Conservation (phyloP, 345 rosid species). For the Carallia pectinifolia region DNA sequence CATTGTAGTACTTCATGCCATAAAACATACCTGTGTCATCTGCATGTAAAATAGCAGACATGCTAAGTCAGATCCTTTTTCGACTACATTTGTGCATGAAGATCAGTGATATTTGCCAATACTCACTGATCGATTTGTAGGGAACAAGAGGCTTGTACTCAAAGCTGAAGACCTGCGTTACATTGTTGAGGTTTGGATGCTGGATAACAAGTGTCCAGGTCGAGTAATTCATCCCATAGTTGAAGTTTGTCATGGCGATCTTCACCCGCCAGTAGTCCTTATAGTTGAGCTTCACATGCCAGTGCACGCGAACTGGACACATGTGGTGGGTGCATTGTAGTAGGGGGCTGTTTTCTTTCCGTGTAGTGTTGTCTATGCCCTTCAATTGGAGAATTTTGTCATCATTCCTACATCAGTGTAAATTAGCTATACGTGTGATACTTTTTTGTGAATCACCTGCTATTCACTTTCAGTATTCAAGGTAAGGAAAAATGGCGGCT, state of each 20-base stretch:
- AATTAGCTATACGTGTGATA: not conserved
- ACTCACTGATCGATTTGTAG: conserved; percentile 65
- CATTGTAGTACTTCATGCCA: conserved; percentile 76
- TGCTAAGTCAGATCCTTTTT: not conserved
- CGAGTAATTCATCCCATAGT: conserved; percentile 67
- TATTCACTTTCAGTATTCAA: not conserved
- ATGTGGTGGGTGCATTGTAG: conserved; percentile 79
- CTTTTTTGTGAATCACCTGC: not conserved
- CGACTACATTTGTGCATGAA: not conserved
- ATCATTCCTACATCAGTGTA: conserved; percentile 51
- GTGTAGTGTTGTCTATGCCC: conserved; percentile 52
- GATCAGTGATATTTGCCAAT: not conserved
- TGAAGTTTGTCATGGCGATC: conserved; percentile 67
- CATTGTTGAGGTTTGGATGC: conserved; percentile 84
- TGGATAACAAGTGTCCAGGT: conserved; percentile 64
- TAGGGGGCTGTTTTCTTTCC: conserved; percentile 56
- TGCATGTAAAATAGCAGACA: conserved; percentile 24
- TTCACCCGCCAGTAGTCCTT: conserved; percentile 80
- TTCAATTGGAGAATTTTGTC: conserved; percentile 57
- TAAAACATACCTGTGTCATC: conserved; percentile 89
- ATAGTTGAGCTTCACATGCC: conserved; percentile 80
- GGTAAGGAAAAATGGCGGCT: conserved; percentile 19
- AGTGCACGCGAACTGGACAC: conserved; percentile 80
- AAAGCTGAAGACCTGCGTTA: conserved; percentile 87
- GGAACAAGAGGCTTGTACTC: conserved; percentile 74